phyloP scores from a whole-genome alignment of 163 green algal species.

The Smithsoniella earleae region DNA sequence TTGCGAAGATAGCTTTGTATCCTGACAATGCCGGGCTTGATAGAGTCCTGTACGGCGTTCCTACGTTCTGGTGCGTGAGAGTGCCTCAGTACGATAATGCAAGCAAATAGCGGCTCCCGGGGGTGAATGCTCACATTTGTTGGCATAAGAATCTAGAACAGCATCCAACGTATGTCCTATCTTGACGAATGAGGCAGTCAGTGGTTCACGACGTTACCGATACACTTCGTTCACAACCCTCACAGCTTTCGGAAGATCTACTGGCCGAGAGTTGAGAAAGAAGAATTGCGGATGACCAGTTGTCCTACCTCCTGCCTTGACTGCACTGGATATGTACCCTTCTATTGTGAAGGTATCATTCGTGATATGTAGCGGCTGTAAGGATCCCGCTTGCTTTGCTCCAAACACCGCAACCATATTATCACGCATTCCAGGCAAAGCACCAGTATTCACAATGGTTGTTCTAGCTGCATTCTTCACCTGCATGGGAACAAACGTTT shows the following conservation, averaged over 20 bases:
- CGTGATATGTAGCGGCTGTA: background rate
- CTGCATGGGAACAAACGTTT: background rate
- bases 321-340: conserved; percentile 8
- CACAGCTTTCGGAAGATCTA: conserved; percentile 75
- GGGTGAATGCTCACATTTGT: too few species aligned
- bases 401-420: conserved; percentile 77
- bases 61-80: too few species aligned
- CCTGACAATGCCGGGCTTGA: background rate
- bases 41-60: conserved; percentile 8
- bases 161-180: too few species aligned
- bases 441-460: conserved; percentile 44
- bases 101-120: too few species aligned
- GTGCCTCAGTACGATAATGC: too few species aligned
- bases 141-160: too few species aligned
- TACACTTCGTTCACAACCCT: conserved; percentile 70
- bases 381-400: conserved; percentile 28
- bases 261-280: conserved; percentile 84
- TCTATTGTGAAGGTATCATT: background rate
- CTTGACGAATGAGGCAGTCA: too few species aligned
- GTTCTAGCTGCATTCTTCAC: conserved; percentile 36
- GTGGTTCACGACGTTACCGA: too few species aligned
- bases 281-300: conserved; percentile 80
- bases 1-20: conserved; percentile 18
- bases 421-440: conserved; percentile 40
- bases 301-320: conserved; percentile 19